These are phyloP conservation scores for Kregervanrija fluxuum DNA, from an alignment of 805 yeast species.

Conservation along the genomic window DNA sequence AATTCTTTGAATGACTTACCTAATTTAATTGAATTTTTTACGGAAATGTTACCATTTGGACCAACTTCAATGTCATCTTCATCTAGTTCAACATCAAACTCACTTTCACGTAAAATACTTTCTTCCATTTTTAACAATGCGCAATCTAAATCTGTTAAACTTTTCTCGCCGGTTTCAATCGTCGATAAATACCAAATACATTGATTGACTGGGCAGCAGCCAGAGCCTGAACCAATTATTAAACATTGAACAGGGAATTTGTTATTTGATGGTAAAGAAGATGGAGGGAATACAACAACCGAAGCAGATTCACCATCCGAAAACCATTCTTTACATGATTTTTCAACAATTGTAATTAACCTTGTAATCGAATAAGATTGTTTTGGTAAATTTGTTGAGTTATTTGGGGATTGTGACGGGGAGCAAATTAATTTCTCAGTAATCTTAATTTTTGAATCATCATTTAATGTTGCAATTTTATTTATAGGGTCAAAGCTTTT, in stretches of 20 bases:
- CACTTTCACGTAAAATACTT: constrained; percentile 74
- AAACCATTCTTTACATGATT: constrained; percentile 90
- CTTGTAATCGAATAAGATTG: constrained; percentile 58
- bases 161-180: constrained; percentile 53
- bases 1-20: constrained; percentile 83
- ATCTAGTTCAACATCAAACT: constrained; percentile 43
- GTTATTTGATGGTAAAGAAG: constrained; percentile 60
- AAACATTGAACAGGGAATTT: constrained; percentile 74
- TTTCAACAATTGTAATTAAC: constrained; percentile 73
- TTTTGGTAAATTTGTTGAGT: constrained; percentile 34
- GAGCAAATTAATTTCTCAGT: constrained; percentile 74
- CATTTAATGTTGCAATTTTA: constrained; percentile 64
- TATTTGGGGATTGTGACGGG: constrained; percentile 55
- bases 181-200: constrained; percentile 88
- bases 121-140: constrained; percentile 78
- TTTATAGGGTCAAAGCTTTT: constrained; percentile 56
- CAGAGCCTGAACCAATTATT: constrained; percentile 81
- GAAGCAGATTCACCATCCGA: constrained; percentile 77
- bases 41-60: constrained; percentile 52
- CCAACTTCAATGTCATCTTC: constrained; percentile 43
- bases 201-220: constrained; percentile 81
- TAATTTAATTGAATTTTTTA: constrained; percentile 68
- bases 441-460: constrained; percentile 68
- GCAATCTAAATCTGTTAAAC: constrained; percentile 65
- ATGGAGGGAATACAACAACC: constrained; percentile 87